Base-by-base conservation (phyloP, 331 rosid species). In the Rosa hybrid region DNA sequence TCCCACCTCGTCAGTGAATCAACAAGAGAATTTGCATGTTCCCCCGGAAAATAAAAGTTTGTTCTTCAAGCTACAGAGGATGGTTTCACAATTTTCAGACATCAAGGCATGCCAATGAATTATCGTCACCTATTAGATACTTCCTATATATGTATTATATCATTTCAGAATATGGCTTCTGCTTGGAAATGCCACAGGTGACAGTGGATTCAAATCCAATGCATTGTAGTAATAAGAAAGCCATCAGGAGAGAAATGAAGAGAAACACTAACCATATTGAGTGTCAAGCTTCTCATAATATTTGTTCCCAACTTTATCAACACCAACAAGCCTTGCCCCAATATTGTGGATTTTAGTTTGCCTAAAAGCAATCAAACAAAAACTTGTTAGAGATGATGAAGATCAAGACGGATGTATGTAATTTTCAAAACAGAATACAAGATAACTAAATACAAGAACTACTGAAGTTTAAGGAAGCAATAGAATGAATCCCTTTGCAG, bases 341-440 rank as follows among this genome's bases (percentile, higher is more conserved):
- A 95, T 91, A 79, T 90, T 93, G 81, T 95, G 99, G 89, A 95
- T 95, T 91, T 95, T 95, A 72, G 99, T 95, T 88, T 93, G 98
- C 89, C 99, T 95, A 49, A 56, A 44, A 85, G 46, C 71, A 83
- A 77, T 83, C 83, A 77, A 83, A 83, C 64, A 85, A 71, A 65
- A 60, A 79, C 51, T 4, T 51, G 79, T 74, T 79, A 80, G 67
- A 80, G 30, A 59, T 10, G 59, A 71, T 46, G 74, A 54, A 23
- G 39, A 80, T 20, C 77, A 78, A 59, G 50, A 77, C 46, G 2
- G 9, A 34, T 62, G 48, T 69, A 64, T 25, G 16, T 64, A 67
- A 42, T 20, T 25, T 27, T 48, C 72, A 68, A 48, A 42, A 18
- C 59, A 39, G 34, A 72, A 49, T 23, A 63, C 23, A 3, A 71